phyloP scores from a whole-genome alignment of 169 alveolate species.

The Eimeria zaria region DNA sequence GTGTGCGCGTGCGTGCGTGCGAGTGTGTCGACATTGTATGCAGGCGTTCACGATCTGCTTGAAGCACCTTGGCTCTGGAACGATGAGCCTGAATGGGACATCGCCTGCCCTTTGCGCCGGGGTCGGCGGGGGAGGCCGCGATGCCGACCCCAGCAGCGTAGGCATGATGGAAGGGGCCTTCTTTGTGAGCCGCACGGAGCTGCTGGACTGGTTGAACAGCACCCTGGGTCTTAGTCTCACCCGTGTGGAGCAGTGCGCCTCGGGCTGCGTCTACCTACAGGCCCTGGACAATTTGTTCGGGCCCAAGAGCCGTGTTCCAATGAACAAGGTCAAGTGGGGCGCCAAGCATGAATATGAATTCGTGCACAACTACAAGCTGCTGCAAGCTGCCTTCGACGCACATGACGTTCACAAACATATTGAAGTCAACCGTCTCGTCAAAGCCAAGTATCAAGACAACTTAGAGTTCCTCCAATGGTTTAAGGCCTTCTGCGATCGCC shows the following conservation, averaged over 20 bases:
- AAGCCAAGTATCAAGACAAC: conserved; percentile 98
- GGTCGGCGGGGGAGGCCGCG: conserved; percentile 40
- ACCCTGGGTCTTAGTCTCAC: conserved; percentile 93
- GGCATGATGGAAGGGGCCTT: conserved; percentile 95
- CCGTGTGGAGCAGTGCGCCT: conserved; percentile 97
- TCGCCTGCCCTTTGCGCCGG: conserved; percentile 40
- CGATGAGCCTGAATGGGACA: conserved; percentile 26
- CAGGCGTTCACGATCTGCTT: neutral
- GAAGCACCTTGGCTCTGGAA: neutral
- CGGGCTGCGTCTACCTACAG: conserved; percentile 98
- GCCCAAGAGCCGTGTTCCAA: conserved; percentile 84
- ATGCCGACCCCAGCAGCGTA: conserved; percentile 82
- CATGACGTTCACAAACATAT: conserved; percentile 93
- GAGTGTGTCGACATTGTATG: neutral
- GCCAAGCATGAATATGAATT: conserved; percentile 98
- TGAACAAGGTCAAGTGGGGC: conserved; percentile 97
- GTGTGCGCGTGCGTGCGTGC: neutral
- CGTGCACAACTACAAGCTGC: conserved; percentile 96
- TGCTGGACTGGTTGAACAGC: conserved; percentile 95
- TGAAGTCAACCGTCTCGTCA: conserved; percentile 95
- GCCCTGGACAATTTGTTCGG: conserved; percentile 86
- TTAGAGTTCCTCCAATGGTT: conserved; percentile 99
- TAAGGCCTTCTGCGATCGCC: conserved; percentile 96
- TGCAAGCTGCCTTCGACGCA: conserved; percentile 97
- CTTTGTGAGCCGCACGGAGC: conserved; percentile 94